Conservation (phyloP, 1,284 basidiomycete species). For the Cutaneotrichosporon spelunceum region DNA sequence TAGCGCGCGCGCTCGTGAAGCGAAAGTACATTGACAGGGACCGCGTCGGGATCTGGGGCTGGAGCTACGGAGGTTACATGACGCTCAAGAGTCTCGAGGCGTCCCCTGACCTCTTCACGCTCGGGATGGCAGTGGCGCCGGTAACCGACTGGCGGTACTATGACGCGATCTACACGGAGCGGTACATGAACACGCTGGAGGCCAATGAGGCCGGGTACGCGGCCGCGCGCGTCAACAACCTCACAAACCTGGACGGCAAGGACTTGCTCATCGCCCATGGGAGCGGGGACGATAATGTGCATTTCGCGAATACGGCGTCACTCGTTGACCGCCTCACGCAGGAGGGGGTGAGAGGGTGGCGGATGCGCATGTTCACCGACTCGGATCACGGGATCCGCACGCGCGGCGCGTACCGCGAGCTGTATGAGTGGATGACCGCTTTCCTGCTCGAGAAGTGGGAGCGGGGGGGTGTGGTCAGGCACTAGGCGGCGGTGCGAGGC, state of each 20-base stretch:
- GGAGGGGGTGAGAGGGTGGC: conserved; percentile 69
- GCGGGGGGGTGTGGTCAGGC: conserved; percentile 60
- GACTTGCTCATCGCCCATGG: conserved; percentile 87
- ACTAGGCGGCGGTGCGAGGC: not conserved
- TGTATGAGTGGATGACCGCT: conserved; percentile 78
- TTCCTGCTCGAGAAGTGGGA: conserved; percentile 91
- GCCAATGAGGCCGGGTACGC: conserved; percentile 78
- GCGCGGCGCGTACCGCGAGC: conserved; percentile 74
- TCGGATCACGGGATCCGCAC: conserved; percentile 74
- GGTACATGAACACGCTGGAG: conserved; percentile 87
- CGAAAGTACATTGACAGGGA: conserved; percentile 56
- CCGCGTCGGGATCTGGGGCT: conserved; percentile 91
- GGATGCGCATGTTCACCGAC: conserved; percentile 97
- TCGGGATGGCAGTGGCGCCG: conserved; percentile 60
- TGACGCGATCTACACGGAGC: conserved; percentile 68
- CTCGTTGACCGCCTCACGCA: conserved; percentile 86
- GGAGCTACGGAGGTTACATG: conserved; percentile 95
- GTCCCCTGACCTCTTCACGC: conserved; percentile 73
- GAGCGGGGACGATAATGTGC: conserved; percentile 88
- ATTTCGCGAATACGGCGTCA: conserved; percentile 85
- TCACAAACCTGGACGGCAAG: conserved; percentile 70
- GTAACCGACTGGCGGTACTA: conserved; percentile 84
- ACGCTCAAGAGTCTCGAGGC: conserved; percentile 85
- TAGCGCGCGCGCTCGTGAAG: conserved; percentile 57
- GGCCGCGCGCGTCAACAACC: conserved; percentile 77